A percentile compares a stretch with the other conserved stretches of the same genome.
These are phyloP conservation scores for Epicoccum sorghinum DNA, from an alignment of 2,329 filamentous ascomycete species.

Conservation along the genomic window DNA sequence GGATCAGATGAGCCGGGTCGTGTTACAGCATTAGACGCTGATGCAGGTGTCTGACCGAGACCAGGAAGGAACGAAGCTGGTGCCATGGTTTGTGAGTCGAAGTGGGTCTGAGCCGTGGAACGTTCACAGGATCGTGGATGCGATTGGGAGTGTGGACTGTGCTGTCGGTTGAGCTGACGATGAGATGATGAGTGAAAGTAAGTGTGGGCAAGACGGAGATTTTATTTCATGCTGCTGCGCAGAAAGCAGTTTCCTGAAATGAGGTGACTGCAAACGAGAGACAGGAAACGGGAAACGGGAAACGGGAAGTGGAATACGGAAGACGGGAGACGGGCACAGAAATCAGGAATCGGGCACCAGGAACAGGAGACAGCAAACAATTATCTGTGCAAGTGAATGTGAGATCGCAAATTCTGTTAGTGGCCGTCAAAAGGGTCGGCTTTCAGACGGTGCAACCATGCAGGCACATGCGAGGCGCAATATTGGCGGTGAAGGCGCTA, in stretches of 20 bases:
- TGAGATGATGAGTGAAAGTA: constrained; percentile 4
- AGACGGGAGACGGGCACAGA: neutral
- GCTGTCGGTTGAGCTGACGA: neutral
- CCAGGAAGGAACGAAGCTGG: constrained; percentile 19
- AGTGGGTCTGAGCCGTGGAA: neutral
- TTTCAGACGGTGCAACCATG: constrained; percentile 12
- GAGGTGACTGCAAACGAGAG: neutral
- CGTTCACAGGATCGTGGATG: neutral
- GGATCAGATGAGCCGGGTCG: constrained; percentile 3
- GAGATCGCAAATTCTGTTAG: constrained; percentile 13
- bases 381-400: constrained; percentile 11
- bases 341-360: neutral
- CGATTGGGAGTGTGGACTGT: neutral
- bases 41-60: constrained; percentile 10
- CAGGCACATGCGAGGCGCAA: constrained; percentile 9
- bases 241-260: constrained; percentile 11
- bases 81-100: constrained; percentile 16
- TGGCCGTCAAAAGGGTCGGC: constrained; percentile 14
- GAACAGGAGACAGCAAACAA: constrained; percentile 2
- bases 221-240: neutral
- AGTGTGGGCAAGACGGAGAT: constrained; percentile 8
- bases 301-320: neutral
- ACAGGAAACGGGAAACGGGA: neutral
- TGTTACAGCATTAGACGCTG: constrained; percentile 1
- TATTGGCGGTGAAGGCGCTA: constrained; percentile 19